Conservation (phyloP, 2,329 filamentous ascomycete species). For the Dactylellina parvicollis region DNA sequence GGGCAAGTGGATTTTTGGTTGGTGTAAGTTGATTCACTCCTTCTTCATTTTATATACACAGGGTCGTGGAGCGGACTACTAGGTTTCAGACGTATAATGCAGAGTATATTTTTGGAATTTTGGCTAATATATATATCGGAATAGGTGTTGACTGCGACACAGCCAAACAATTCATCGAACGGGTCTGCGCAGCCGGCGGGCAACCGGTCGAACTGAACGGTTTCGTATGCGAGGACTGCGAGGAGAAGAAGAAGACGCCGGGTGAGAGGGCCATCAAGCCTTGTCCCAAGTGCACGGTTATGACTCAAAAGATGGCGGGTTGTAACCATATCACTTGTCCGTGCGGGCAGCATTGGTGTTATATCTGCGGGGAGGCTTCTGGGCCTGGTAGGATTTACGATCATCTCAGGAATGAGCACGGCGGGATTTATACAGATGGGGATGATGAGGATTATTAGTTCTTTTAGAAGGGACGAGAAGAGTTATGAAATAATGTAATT, state of each 20-base stretch:
- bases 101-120: conserved; percentile 20
- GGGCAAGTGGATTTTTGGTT: conserved; percentile 65
- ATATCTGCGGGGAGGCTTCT: conserved; percentile 60
- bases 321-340: conserved; percentile 63
- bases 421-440: conserved; percentile 54
- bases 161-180: conserved; percentile 63
- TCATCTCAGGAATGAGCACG: conserved; percentile 61
- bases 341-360: conserved; percentile 62
- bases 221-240: conserved; percentile 64
- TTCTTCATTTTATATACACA: not conserved
- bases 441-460: too few species aligned
- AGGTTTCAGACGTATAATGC: not conserved
- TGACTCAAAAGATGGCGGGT: conserved; percentile 61
- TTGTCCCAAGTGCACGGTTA: conserved; percentile 62
- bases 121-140: not conserved
- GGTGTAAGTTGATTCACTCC: conserved; percentile 60
- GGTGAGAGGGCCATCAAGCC: conserved; percentile 54
- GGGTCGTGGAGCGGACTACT: too few species aligned
- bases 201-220: conserved; percentile 60
- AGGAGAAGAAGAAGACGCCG: conserved; percentile 46
- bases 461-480: too few species aligned
- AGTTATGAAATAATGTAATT: too few species aligned
- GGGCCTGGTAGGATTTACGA: conserved; percentile 59
- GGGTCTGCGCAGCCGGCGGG: conserved; percentile 63
- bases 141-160: conserved; percentile 61